A percentile compares a stretch with the other conserved stretches of the same genome.
Evolutionary conservation across 148 eudicot species (phyloP).

Genomic region (Talinum fruticosum): DNA sequence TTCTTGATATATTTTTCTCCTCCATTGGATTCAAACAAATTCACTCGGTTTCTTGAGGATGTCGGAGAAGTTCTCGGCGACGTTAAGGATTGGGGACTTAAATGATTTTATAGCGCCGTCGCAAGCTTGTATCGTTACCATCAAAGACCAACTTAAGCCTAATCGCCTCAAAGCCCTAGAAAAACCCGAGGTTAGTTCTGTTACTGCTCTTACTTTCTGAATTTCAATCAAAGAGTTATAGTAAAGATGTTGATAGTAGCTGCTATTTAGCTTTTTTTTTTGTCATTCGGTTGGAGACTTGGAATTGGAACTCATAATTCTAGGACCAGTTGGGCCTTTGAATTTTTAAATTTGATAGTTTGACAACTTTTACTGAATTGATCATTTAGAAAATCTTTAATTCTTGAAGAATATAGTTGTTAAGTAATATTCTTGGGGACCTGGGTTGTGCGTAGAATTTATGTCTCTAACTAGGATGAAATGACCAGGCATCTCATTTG

Average conservation of each 20-base stretch:
- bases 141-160: slow-evolving; percentile 33
- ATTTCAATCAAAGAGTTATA: no score
- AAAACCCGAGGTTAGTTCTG: slow-evolving; percentile 1
- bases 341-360: not conserved
- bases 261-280: no score
- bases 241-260: no score
- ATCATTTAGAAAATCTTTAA: not conserved
- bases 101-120: slow-evolving; percentile 90
- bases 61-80: slow-evolving; percentile 77
- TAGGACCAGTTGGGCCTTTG: not conserved
- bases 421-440: not conserved
- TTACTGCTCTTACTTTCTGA: not conserved
- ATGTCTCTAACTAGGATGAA: no score
- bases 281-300: no score
- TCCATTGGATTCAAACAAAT: no score
- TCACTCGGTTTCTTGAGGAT: slow-evolving; percentile 21
- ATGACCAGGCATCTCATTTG: not conserved
- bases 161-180: not conserved
- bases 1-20: no score
- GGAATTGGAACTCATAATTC: not conserved
- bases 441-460: not conserved
- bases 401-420: not conserved
- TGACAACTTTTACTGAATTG: not conserved
- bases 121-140: slow-evolving; percentile 71
- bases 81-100: slow-evolving; percentile 72